Conservation (phyloP, 495 filamentous ascomycete genomes). For the Ascodesmis nigricans region DNA sequence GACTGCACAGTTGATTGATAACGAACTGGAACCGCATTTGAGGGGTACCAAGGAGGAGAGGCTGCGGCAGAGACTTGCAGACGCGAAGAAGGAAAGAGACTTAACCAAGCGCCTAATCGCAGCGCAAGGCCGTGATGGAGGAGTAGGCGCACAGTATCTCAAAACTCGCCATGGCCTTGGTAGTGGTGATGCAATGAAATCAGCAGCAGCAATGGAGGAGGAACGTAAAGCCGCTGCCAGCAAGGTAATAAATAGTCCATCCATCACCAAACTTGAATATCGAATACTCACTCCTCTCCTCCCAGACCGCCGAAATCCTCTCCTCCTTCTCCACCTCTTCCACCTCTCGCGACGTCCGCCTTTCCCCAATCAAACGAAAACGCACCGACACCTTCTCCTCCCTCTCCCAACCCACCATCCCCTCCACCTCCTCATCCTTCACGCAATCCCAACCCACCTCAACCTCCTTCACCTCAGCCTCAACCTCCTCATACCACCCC, state of each 20-base stretch:
- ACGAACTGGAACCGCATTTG: constrained; percentile 36
- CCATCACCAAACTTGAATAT: constrained; percentile 6
- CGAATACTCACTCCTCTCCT: constrained; percentile 3
- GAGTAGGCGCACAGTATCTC: constrained; percentile 29
- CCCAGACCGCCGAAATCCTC: constrained; percentile 7
- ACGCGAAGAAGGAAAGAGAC: constrained; percentile 58
- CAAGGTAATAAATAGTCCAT: constrained; percentile 6
- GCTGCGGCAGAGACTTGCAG: constrained; percentile 42
- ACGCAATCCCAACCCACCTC: too few species aligned
- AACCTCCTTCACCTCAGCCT: constrained; percentile 15
- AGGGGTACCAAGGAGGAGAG: constrained; percentile 37
- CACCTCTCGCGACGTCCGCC: constrained; percentile 35
- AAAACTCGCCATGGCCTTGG: constrained; percentile 11
- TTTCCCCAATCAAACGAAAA: constrained; percentile 58
- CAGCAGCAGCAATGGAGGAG: constrained; percentile 3
- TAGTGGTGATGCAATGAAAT: constrained; percentile 6
- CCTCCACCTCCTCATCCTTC: too few species aligned
- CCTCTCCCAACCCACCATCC: constrained; percentile 10
- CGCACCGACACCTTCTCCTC: constrained; percentile 26
- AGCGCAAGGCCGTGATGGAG: constrained; percentile 25
- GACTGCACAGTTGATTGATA: constrained; percentile 46
- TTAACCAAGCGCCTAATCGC: constrained; percentile 43
- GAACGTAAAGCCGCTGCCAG: constrained; percentile 5
- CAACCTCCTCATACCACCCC: constrained; percentile 7
- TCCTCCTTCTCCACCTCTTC: constrained; percentile 23